Evolutionary conservation across 2,329 filamentous ascomycete genomes (phyloP).

Genomic region (Colletotrichum sp.): DNA sequence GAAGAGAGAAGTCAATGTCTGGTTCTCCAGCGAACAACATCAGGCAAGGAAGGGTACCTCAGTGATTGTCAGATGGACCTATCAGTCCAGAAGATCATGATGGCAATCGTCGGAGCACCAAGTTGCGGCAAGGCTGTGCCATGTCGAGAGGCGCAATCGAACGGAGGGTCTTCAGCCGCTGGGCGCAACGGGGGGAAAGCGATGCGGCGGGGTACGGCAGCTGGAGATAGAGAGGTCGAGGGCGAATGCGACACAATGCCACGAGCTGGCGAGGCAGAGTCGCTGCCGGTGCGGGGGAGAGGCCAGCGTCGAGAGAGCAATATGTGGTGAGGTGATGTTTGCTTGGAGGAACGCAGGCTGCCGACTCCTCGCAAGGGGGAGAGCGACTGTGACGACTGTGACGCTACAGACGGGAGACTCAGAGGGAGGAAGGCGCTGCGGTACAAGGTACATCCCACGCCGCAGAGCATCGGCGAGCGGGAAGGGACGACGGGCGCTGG

Average conservation of each 20-base stretch:
- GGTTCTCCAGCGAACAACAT: not conserved
- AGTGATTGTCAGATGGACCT: not conserved
- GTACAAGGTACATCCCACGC: not conserved
- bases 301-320: not conserved
- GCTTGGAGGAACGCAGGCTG: not conserved
- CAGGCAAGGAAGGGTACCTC: not conserved
- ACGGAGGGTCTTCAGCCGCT: not conserved
- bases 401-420: not conserved
- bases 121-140: not conserved
- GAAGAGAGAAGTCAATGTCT: not conserved
- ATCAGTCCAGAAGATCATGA: not conserved
- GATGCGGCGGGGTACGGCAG: not conserved
- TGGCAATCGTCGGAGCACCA: not conserved
- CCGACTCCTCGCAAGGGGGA: not conserved
- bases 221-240: not conserved
- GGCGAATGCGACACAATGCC: not conserved
- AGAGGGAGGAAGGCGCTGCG: not conserved
- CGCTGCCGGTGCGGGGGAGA: not conserved
- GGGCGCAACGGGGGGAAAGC: not conserved
- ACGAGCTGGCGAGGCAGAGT: not conserved
- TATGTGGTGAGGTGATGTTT: not conserved
- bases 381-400: not conserved
- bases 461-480: not conserved
- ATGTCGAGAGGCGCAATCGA: not conserved
- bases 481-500: not conserved